Percentiles rank a stretch among this genome's conserved stretches.
These are phyloP conservation scores for Cercospora canescens DNA, from an alignment of 2,329 filamentous ascomycete genomes.

Conservation along the genomic window DNA sequence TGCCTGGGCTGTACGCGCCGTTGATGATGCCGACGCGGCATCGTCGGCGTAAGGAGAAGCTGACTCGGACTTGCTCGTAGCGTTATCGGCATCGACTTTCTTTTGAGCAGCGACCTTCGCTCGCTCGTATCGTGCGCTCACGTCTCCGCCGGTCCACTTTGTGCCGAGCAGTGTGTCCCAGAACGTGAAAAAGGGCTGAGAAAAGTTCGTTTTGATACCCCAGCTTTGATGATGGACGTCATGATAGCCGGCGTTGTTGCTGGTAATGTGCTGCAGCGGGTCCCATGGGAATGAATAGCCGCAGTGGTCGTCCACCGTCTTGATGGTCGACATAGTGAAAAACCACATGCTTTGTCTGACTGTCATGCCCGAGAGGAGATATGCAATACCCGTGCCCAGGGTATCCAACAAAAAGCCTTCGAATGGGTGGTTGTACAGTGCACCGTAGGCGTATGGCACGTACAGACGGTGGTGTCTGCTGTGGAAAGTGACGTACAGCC, in stretches of 20 bases:
- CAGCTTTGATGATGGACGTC: conserved; percentile 99
- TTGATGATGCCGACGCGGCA: conserved; percentile 21
- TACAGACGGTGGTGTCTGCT: conserved; percentile 95
- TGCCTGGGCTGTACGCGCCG: conserved; percentile 23
- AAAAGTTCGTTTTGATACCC: conserved; percentile 92
- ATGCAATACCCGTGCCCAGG: conserved; percentile 78
- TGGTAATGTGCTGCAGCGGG: conserved; percentile 84
- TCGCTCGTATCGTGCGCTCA: conserved; percentile 59
- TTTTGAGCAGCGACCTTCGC: conserved; percentile 57
- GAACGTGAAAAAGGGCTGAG: conserved; percentile 89
- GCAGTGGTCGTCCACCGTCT: conserved; percentile 97
- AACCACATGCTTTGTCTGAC: conserved; percentile 84
- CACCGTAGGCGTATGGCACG: conserved; percentile 95
- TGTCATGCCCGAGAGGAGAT: conserved; percentile 80
- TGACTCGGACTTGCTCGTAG: conserved; percentile 12
- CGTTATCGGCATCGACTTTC: conserved; percentile 53
- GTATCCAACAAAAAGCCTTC: conserved; percentile 95
- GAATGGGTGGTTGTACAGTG: conserved; percentile 93
- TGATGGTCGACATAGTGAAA: conserved; percentile 85
- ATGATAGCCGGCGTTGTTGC: conserved; percentile 95
- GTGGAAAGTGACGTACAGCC: conserved; percentile 92
- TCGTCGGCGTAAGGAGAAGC: conserved; percentile 31
- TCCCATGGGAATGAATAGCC: conserved; percentile 96
- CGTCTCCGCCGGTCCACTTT: conserved; percentile 73
- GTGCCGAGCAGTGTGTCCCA: conserved; percentile 86